Conservation (phyloP, 2,329 filamentous ascomycete genomes). For the Aspergillus sp. region DNA sequence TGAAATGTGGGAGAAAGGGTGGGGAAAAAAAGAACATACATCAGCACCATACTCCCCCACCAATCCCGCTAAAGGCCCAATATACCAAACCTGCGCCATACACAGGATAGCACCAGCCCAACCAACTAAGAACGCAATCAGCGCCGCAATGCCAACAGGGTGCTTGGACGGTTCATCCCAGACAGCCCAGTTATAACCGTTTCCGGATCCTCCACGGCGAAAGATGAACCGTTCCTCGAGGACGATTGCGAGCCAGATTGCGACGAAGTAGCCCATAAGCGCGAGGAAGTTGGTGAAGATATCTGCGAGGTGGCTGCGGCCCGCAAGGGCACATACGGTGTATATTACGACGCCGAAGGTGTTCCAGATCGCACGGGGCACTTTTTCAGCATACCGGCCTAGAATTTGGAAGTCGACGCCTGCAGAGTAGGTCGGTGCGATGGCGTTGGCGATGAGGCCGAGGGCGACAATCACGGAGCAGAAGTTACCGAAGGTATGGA, state of each 20-base stretch:
- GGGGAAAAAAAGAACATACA: constrained; percentile 39
- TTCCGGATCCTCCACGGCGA: constrained; percentile 38
- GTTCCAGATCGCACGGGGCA: constrained; percentile 67
- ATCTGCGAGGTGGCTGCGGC: constrained; percentile 58
- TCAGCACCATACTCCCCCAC: constrained; percentile 61
- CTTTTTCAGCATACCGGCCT: constrained; percentile 55
- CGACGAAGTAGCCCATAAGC: constrained; percentile 70
- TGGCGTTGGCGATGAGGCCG: constrained; percentile 65
- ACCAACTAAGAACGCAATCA: constrained; percentile 62
- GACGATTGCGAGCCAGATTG: constrained; percentile 63
- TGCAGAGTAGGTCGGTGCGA: constrained; percentile 64
- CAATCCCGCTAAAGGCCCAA: constrained; percentile 60
- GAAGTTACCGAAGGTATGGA: constrained; percentile 65
- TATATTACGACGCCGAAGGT: constrained; percentile 62
- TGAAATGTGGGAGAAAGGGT: background rate
- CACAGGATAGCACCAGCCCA: constrained; percentile 66
- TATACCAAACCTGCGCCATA: constrained; percentile 71
- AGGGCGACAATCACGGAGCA: constrained; percentile 65
- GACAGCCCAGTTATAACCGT: constrained; percentile 58
- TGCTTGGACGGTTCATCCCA: constrained; percentile 62
- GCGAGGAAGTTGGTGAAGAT: constrained; percentile 71
- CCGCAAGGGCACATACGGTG: constrained; percentile 64
- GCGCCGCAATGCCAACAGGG: constrained; percentile 62
- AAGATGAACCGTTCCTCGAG: constrained; percentile 63
- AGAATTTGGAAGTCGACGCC: constrained; percentile 69